Evolutionary conservation across 2,329 filamentous ascomycete species (phyloP).

Genomic region (Pyrenophora teres): DNA sequence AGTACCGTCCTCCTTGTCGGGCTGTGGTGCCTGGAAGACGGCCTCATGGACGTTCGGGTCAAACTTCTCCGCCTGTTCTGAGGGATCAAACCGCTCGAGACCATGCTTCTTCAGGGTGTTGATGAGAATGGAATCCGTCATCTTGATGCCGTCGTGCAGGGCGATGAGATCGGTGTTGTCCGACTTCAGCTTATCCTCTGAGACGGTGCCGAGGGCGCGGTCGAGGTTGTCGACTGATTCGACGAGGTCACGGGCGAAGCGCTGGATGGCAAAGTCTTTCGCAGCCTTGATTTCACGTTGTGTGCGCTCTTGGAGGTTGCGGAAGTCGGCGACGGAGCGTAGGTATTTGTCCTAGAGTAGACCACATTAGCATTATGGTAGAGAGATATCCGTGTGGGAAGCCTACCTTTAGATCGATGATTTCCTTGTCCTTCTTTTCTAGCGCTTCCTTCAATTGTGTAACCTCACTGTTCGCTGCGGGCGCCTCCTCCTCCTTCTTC

Average conservation of each 20-base stretch:
- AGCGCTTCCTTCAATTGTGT: conserved; percentile 64
- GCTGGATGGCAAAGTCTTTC: conserved; percentile 90
- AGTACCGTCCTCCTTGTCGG: conserved; percentile 84
- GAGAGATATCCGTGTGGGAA: neutral
- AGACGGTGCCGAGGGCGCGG: conserved; percentile 81
- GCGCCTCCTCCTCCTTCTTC: conserved; percentile 53
- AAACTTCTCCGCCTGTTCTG: conserved; percentile 76
- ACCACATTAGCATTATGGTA: neutral
- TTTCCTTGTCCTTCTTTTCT: conserved; percentile 73
- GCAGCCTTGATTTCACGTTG: conserved; percentile 86
- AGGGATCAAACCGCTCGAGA: conserved; percentile 83
- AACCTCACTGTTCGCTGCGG: conserved; percentile 28
- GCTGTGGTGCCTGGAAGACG: conserved; percentile 87
- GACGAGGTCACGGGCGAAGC: conserved; percentile 91
- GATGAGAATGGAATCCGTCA: conserved; percentile 91
- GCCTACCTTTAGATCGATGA: conserved; percentile 81
- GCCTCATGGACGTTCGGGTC: conserved; percentile 97
- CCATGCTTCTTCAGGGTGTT: conserved; percentile 91
- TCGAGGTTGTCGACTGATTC: conserved; percentile 98
- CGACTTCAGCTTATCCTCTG: conserved; percentile 70
- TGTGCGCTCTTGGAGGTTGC: conserved; percentile 95
- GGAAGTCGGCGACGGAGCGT: conserved; percentile 93
- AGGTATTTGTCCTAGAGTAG: conserved; percentile 82
- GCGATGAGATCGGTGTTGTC: conserved; percentile 74
- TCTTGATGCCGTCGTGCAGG: conserved; percentile 87